These are phyloP conservation scores for Russula sp. DNA, from an alignment of 768 basidiomycete species.

Conservation along the genomic window DNA sequence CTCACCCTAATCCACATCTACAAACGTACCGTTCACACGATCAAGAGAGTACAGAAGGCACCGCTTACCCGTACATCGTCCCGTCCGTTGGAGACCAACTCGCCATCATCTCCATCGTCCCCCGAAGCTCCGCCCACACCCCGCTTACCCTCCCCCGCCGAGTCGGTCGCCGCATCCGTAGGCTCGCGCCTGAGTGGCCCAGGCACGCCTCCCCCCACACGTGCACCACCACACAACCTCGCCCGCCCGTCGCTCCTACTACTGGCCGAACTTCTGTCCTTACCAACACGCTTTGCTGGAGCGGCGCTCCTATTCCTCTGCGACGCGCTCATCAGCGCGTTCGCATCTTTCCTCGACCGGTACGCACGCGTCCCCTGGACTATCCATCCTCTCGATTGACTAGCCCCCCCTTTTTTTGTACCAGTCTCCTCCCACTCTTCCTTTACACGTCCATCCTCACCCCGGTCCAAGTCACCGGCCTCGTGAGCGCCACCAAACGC, in stretches of 20 bases:
- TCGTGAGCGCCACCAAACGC: constrained; percentile 52
- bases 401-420: neutral
- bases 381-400: neutral
- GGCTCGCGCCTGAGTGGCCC: neutral
- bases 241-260: constrained; percentile 40
- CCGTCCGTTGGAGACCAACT: neutral
- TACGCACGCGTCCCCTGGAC: constrained; percentile 27
- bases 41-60: constrained; percentile 52
- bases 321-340: constrained; percentile 41
- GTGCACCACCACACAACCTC: constrained; percentile 30
- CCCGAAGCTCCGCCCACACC: neutral
- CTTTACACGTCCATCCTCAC: constrained; percentile 51
- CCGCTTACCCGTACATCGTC: neutral
- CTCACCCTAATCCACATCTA: constrained; percentile 64
- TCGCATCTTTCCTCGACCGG: constrained; percentile 56
- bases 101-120: neutral
- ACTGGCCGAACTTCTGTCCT: constrained; percentile 45
- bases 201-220: neutral
- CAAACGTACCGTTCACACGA: constrained; percentile 56
- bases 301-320: constrained; percentile 41
- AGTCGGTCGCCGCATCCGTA: constrained; percentile 2
- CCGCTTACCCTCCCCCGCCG: constrained; percentile 9
- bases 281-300: constrained; percentile 44
- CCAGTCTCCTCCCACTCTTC: constrained; percentile 64
- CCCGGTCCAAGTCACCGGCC: constrained; percentile 45